These are phyloP conservation scores for Eucalyptus cladocalyx DNA, from an alignment of 345 rosid genomes.

Conservation along the genomic window DNA sequence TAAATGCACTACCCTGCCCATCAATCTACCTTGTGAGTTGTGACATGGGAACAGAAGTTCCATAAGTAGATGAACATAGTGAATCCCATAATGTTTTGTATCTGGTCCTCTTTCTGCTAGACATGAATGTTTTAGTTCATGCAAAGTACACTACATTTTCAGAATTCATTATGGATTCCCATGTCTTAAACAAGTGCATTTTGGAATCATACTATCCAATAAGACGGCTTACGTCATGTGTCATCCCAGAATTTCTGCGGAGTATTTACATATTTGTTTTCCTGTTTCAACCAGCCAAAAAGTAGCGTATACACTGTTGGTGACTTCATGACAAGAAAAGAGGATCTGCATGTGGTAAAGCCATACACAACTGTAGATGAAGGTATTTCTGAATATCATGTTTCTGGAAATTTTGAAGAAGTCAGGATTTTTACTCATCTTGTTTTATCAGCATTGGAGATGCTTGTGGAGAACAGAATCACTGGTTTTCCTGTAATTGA, in stretches of 20 bases:
- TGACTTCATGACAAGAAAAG: slow-evolving; percentile 80
- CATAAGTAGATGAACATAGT: background rate
- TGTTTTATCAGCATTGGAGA: slow-evolving; percentile 50
- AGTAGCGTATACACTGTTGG: slow-evolving; percentile 62
- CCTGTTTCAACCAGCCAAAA: slow-evolving; percentile 22
- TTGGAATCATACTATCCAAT: background rate
- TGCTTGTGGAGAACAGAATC: slow-evolving; percentile 63
- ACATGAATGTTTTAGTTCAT: background rate
- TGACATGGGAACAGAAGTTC: background rate
- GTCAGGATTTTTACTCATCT: background rate
- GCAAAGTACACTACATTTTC: background rate
- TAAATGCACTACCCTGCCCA: background rate
- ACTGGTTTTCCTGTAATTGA: slow-evolving; percentile 92
- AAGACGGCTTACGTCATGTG: background rate
- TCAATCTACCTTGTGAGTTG: background rate
- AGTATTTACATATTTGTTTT: background rate
- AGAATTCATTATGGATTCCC: background rate
- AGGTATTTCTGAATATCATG: slow-evolving; percentile 15
- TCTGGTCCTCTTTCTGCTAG: background rate
- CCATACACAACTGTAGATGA: slow-evolving; percentile 75
- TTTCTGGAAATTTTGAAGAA: background rate
- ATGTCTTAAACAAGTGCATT: background rate
- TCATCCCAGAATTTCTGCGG: background rate
- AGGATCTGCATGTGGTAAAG: slow-evolving; percentile 62
- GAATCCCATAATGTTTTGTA: background rate